These are phyloP conservation scores for Neofusicoccum parvum DNA, from an alignment of 2,329 filamentous ascomycete species.

Conservation along the genomic window DNA sequence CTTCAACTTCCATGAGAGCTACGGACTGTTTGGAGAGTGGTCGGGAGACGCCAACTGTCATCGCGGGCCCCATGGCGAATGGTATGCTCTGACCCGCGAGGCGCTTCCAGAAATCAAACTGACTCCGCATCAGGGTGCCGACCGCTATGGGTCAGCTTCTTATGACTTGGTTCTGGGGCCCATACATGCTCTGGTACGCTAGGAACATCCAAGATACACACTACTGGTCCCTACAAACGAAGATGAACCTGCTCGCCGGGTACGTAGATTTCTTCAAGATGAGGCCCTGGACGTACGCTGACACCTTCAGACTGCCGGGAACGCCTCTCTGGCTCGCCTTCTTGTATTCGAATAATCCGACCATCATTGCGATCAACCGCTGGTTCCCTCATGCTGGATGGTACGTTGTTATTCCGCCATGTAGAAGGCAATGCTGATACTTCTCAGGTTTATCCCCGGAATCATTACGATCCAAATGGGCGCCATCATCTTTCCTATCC, in stretches of 20 bases:
- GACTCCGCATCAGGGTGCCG: conserved; percentile 52
- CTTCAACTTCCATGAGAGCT: conserved; percentile 11
- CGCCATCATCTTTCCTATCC: conserved; percentile 65
- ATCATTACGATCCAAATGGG: conserved; percentile 66
- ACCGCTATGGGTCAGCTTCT: conserved; percentile 66
- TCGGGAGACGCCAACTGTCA: conserved; percentile 3
- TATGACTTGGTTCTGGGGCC: conserved; percentile 65
- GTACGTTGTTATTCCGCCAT: conserved; percentile 41
- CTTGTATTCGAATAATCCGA: conserved; percentile 57
- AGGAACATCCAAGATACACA: conserved; percentile 65
- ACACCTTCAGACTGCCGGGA: conserved; percentile 57
- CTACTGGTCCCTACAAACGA: conserved; percentile 67
- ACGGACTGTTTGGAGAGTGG: conserved; percentile 19
- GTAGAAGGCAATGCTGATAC: background rate
- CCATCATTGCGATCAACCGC: conserved; percentile 55
- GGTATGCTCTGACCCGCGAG: background rate
- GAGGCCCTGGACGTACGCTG: background rate
- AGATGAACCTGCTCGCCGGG: conserved; percentile 51
- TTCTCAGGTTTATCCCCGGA: conserved; percentile 53
- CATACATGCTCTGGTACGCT: conserved; percentile 63
- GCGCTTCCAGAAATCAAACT: background rate
- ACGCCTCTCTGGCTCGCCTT: conserved; percentile 66
- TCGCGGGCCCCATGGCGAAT: conserved; percentile 17
- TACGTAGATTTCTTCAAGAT: conserved; percentile 25
- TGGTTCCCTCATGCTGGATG: conserved; percentile 65